Evolutionary conservation across 2,329 filamentous ascomycete genomes (phyloP), one percentile per base, ranked within the genome.

Genomic region (Fusarium sp.): DNA sequence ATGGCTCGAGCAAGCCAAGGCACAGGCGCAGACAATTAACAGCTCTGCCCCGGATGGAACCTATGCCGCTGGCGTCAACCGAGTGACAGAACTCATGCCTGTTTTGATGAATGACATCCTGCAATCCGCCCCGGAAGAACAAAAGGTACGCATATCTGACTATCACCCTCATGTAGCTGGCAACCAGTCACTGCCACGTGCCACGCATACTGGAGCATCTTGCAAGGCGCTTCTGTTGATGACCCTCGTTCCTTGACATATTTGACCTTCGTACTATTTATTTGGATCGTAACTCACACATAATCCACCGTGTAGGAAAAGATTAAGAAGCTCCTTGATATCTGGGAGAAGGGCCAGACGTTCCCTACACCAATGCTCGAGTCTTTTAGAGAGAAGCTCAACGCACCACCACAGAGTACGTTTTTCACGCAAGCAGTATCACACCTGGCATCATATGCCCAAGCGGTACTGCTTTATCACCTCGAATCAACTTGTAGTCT

Each of bases 1-100:
- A 87, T 99, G 96, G 96, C 91, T 97, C 87, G 96, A 98, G 83
- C 93, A 95, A 85, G 96, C 96, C 80, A 96, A 95, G 85, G 90
- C 92, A 80, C 89, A 93, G 77, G 94, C 93, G 79, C 95, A 98
- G 82, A 85, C 92, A 80, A 90, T 95, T 83, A 93, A 93, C 85
- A 91, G 89, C 83, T 88, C 91, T 83, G 94, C 95, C 75, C 90
- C 92, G 75, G 94, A 97, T 85, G 96, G 96, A 81, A 98, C 95
- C 62, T 98, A 92, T 88, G 94, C 95, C 81, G 95, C 95, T 78
- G 96, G 96, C 79, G 95, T 98, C 81, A 92, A 97, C 89, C 93
- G 94, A 91, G 94, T 98, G 85, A 97, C 95, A 82, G 95, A 98
- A 86, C 88, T 98, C 81, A 91, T 99, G 82, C 95, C 96, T 75